Percentiles rank a stretch among this genome's conserved stretches.
Evolutionary conservation across 495 filamentous ascomycete species (phyloP).

Genomic region (Daldinia vernicosa): DNA sequence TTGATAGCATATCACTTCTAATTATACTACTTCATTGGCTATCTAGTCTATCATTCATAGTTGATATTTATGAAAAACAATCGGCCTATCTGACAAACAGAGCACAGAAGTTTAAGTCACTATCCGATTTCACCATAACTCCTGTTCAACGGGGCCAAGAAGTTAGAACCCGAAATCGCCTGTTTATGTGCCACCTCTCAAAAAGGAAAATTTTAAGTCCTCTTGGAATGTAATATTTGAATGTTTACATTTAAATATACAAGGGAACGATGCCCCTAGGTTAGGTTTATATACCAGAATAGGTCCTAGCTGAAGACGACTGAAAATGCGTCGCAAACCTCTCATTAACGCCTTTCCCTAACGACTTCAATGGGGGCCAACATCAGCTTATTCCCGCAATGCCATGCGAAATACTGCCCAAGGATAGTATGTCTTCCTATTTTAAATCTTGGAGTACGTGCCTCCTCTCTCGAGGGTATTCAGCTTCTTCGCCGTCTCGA

Average conservation of each 20-base stretch:
- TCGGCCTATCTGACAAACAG: too few relatives aligned
- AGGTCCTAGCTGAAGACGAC: background rate
- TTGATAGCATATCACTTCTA: background rate
- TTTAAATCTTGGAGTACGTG: conserved; percentile 51
- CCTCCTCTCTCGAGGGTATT: conserved; percentile 77
- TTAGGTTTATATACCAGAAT: background rate
- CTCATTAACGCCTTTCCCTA: conserved; percentile 15
- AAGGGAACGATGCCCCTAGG: conserved; percentile 18
- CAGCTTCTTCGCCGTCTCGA: conserved; percentile 76
- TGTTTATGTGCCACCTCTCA: background rate
- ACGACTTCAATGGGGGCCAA: background rate
- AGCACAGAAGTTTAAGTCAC: background rate
- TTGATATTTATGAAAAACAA: background rate
- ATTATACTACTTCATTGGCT: background rate
- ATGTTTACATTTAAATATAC: conserved; percentile 33
- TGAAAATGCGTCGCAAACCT: conserved; percentile 6
- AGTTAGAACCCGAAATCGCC: background rate
- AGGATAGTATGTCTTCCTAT: too few relatives aligned
- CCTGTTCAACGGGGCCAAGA: background rate
- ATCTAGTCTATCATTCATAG: background rate
- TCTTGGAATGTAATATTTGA: conserved; percentile 9
- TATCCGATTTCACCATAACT: background rate
- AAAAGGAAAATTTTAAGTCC: conserved; percentile 3
- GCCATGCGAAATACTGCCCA: background rate
- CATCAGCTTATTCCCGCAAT: background rate